Evolutionary conservation across 2,329 filamentous ascomycete species (phyloP).

Genomic region (Mollisia scopiformis): DNA sequence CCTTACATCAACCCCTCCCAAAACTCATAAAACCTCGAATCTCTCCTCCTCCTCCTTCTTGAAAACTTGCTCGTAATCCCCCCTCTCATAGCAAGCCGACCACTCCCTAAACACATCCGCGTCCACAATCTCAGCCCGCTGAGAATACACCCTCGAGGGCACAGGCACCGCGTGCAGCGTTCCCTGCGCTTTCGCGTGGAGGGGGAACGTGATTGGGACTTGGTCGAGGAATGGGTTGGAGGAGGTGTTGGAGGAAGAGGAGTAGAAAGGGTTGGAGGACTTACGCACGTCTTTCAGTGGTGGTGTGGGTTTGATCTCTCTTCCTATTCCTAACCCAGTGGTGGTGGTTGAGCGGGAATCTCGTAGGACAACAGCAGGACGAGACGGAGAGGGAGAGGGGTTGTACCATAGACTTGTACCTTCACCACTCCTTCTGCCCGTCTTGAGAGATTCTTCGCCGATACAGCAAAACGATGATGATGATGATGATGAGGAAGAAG

Average conservation of each 20-base stretch:
- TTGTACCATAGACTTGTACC: not conserved
- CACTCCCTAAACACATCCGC: not conserved
- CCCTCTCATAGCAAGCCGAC: not conserved
- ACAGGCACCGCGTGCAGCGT: not conserved
- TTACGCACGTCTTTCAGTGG: conserved; percentile 13
- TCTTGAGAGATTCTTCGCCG: not conserved
- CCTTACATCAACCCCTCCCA: not conserved
- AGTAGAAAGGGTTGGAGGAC: no score
- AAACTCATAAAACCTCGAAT: not conserved
- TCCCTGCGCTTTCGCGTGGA: not conserved
- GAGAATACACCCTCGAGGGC: not conserved
- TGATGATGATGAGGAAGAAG: not conserved
- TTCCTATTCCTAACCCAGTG: not conserved
- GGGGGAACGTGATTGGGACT: no score
- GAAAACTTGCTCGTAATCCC: not conserved
- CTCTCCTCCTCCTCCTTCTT: not conserved
- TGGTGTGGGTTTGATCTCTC: conserved; percentile 19
- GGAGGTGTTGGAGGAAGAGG: no score
- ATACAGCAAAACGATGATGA: not conserved
- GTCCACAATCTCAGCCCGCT: conserved; percentile 1
- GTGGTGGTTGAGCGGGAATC: no score
- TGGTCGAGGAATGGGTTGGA: no score
- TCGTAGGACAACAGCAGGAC: no score
- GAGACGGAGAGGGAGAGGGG: not conserved
- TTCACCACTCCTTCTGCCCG: not conserved